phyloP scores from a whole-genome alignment of 345 rosid genomes.

The Eucalyptus cladocalyx region DNA sequence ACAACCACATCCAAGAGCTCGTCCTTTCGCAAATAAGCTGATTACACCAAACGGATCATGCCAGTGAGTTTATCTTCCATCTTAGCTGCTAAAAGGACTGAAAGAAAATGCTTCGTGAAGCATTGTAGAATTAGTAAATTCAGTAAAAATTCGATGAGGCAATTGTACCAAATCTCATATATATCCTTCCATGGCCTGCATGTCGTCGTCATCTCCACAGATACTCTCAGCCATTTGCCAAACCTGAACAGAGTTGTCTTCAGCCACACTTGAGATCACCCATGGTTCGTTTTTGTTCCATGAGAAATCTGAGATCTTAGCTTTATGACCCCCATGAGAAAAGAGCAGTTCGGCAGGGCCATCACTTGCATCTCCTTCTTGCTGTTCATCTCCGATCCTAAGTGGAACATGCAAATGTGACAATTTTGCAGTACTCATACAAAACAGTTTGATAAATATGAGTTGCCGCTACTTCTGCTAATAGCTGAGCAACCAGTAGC shows the following conservation, averaged over 20 bases:
- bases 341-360: constrained; percentile 85
- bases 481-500: background rate
- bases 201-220: constrained; percentile 30
- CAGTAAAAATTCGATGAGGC: background rate
- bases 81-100: background rate
- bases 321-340: constrained; percentile 81
- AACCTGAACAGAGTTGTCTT: constrained; percentile 62
- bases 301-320: constrained; percentile 74
- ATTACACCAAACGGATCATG: background rate
- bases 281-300: constrained; percentile 68
- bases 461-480: background rate
- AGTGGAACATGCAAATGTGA: background rate
- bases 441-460: background rate
- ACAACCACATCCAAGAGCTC: background rate
- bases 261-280: constrained; percentile 77
- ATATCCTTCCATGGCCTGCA: constrained; percentile 2
- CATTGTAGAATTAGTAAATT: background rate
- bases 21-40: background rate
- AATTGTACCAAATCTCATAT: background rate
- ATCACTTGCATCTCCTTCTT: constrained; percentile 67
- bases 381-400: constrained; percentile 83
- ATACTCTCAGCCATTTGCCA: constrained; percentile 83
- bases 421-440: background rate
- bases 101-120: background rate
- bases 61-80: background rate